Evolutionary conservation across 1,284 basidiomycete genomes (phyloP), one percentile per base, ranked within the genome.

Genomic region (Tilletia walkeri): DNA sequence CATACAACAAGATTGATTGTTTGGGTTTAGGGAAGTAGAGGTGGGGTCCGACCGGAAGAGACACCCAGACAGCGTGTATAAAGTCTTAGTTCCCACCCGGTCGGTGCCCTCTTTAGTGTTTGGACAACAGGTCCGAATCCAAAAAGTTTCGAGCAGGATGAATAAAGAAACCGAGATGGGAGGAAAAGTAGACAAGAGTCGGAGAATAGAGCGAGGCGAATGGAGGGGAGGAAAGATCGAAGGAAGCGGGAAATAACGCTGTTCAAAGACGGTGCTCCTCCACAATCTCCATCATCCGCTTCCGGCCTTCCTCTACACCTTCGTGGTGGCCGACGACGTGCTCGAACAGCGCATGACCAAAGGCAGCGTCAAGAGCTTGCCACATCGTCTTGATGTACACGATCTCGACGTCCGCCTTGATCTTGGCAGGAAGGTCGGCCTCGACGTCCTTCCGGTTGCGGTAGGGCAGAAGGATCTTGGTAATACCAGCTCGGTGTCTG

Each of bases 381-480:
- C 88, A 87, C 54, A 94, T 87, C 9, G 90, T 91, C 70, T 88
- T 86, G 63, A 92, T 91, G 79, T 91, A 94, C 59, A 89, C 89
- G 75, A 93, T 91, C 78, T 91, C 88, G 86, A 93, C 89, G 77
- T 90, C 88, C 48, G 88, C 86, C 41, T 88, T 86, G 48, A 94
- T 87, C 79, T 91, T 89, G 16, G 85, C 84, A 7, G 92, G 89
- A 0, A 94, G 88, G 72, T 94, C 93, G 74, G 91, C 88, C 79
- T 93, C 91, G 30, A 93, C 91, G 72, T 94, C 92, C 78, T 92
- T 92, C 65, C 89, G 87, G 80, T 94, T 94, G 67, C 89, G 89
- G 85, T 88, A 89, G 0, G 93, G 93, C 3, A 95, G 86, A 69
- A 95, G 89, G 48, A 95, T 88, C 79, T 89, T 92, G 69, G 87